Conservation (phyloP, 2,329 filamentous ascomycete genomes). For the Rhytidhysteron rufulum region DNA sequence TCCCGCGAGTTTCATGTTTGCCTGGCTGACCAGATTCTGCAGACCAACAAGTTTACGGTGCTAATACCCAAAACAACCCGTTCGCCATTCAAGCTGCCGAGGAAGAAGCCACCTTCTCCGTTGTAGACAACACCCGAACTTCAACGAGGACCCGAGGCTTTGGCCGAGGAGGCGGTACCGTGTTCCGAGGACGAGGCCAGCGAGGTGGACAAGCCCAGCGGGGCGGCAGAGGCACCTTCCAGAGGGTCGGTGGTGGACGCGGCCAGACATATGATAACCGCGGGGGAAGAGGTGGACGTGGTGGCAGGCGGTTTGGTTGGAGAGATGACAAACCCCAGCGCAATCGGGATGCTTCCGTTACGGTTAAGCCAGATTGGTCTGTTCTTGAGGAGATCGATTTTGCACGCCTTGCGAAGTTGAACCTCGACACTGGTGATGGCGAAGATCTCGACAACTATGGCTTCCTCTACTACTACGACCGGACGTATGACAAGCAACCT, state of each 20-base stretch:
- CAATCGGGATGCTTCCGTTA: slow-evolving; percentile 92
- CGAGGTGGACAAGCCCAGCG: slow-evolving; percentile 74
- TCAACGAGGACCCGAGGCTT: slow-evolving; percentile 78
- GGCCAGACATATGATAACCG: slow-evolving; percentile 69
- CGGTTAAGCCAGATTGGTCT: slow-evolving; percentile 93
- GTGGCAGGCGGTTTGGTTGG: slow-evolving; percentile 91
- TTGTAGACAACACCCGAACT: slow-evolving; percentile 92
- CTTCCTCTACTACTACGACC: slow-evolving; percentile 98
- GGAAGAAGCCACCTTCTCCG: slow-evolving; percentile 95
- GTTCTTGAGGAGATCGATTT: slow-evolving; percentile 99
- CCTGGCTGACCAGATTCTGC: slow-evolving; percentile 16
- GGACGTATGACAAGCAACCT: slow-evolving; percentile 86
- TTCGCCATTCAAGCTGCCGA: slow-evolving; percentile 91
- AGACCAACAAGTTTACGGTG: slow-evolving; percentile 97
- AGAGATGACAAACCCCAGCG: slow-evolving; percentile 98
- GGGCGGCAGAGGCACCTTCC: slow-evolving; percentile 67
- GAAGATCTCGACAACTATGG: slow-evolving; percentile 95
- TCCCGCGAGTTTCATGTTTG: neutral
- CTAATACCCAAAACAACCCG: slow-evolving; percentile 69
- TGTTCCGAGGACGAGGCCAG: slow-evolving; percentile 74
- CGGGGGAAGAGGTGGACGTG: slow-evolving; percentile 64
- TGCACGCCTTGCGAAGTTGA: slow-evolving; percentile 89
- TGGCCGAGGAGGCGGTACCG: slow-evolving; percentile 78
- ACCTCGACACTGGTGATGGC: slow-evolving; percentile 89
- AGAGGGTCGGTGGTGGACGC: slow-evolving; percentile 64